A percentile compares a stretch with the other conserved stretches of the same genome.
These are phyloP conservation scores for Penicillium vulpinum DNA, from an alignment of 2,329 filamentous ascomycete genomes.

Conservation along the genomic window DNA sequence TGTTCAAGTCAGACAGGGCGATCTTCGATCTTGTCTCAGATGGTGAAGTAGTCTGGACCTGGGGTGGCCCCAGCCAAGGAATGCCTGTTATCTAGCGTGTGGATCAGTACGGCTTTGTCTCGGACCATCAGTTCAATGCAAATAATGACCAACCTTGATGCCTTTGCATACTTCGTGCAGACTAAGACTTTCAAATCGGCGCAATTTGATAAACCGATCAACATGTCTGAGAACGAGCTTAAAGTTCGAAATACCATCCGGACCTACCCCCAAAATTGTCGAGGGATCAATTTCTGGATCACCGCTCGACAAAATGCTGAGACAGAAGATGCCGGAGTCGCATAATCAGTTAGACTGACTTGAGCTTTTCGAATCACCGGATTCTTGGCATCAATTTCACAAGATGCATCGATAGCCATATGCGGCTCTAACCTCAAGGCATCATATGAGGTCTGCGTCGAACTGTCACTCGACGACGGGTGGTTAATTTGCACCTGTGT, in stretches of 20 bases:
- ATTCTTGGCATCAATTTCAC: constrained; percentile 6
- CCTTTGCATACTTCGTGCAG: constrained; percentile 76
- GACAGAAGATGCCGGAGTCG: constrained; percentile 67
- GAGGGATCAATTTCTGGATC: constrained; percentile 70
- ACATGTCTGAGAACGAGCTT: constrained; percentile 63
- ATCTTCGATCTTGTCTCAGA: constrained; percentile 49
- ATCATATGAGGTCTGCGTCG: background rate
- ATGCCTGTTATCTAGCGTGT: constrained; percentile 62
- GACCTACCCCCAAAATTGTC: constrained; percentile 66
- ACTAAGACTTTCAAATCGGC: constrained; percentile 77
- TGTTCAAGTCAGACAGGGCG: constrained; percentile 69
- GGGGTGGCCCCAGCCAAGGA: constrained; percentile 68
- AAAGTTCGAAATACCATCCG: constrained; percentile 60
- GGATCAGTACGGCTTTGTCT: constrained; percentile 8
- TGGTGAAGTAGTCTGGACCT: constrained; percentile 31
- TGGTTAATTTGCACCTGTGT: constrained; percentile 25
- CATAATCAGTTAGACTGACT: constrained; percentile 62
- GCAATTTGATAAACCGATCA: constrained; percentile 73
- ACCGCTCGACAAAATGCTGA: constrained; percentile 85
- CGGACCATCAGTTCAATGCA: background rate
- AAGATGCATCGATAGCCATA: background rate
- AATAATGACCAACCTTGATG: constrained; percentile 61
- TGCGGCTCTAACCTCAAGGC: background rate
- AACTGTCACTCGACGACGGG: constrained; percentile 9
- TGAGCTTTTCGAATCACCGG: constrained; percentile 14